Conservation (phyloP, 73 alveolate species). For the Blepharisma stoltei region DNA sequence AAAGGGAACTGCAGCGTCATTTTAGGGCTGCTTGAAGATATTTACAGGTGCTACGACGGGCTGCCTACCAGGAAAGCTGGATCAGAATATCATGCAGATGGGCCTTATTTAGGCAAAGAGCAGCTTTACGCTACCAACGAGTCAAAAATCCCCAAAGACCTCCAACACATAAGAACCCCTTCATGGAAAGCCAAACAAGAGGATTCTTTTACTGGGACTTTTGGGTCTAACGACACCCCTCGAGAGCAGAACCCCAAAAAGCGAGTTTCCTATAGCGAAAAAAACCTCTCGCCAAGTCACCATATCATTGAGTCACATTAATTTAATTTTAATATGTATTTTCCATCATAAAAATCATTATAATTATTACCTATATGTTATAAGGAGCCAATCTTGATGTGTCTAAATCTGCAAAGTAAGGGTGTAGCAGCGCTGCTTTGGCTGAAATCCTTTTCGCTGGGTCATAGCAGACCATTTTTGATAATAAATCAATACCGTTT, state of each 20-base stretch:
- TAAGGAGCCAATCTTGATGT: too few species aligned
- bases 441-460: conserved; percentile 91
- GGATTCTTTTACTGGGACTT: background rate
- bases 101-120: conserved; percentile 55
- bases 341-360: too few species aligned
- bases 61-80: conserved; percentile 58
- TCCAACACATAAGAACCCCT: background rate
- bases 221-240: background rate
- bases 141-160: background rate
- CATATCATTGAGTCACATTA: too few species aligned
- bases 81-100: conserved; percentile 47
- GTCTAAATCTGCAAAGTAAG: conserved; percentile 50
- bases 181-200: background rate
- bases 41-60: conserved; percentile 65
- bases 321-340: too few species aligned
- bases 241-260: background rate
- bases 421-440: conserved; percentile 88
- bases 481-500: conserved; percentile 80
- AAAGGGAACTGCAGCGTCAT: conserved; percentile 47
- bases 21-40: conserved; percentile 63
- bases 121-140: background rate
- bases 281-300: too few species aligned
- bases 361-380: too few species aligned
- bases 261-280: too few species aligned
- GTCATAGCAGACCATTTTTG: conserved; percentile 80